Evolutionary conservation across 1,284 basidiomycete species (phyloP), one percentile per base, ranked within the genome.

Genomic region (Porodaedalea pini): DNA sequence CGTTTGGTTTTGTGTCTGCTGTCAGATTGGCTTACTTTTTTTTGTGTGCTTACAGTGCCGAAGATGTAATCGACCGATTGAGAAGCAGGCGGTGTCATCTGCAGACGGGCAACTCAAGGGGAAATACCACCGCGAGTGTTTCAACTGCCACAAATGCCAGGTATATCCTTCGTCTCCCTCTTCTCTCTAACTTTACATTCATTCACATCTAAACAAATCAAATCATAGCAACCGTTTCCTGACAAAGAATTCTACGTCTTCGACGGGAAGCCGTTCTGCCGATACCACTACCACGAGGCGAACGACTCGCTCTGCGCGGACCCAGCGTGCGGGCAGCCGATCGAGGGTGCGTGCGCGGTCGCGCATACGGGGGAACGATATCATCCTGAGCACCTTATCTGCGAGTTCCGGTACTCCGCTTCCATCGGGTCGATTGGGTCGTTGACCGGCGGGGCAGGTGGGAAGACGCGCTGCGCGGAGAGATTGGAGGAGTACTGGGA

Each of bases 21-120:
- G 52, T 63, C 36, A 43, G 13, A 39, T 62, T 60, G 50, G 62
- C 55, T 19, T 60, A 34, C 53, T 43, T 40, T 5, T 51, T 53
- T 21, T 37, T 43, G 56, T 64, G 27, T n/a, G 43, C 2, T 43
- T 19, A 13, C 34, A 92, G 90, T 94, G 92, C 68, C 88, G 92
- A 36, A 79, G 90, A 52, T 94, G 92, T 71, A 82, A 82, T 65
- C 67, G 85, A 31, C 83, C 89, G 0, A 95, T 95, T 52, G 93
- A 95, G 75, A 92, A 86, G 63, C 86, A 88, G 63, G 92, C 92
- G 17, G 90, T 95, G n/a, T 92, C 88, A 34, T 90, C 88, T 8
- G 85, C 88, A 6, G 93, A 95, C 67, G 92, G 92, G 1, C 92
- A 94, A 71, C 77, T 95, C 51, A 94, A 94, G 72, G 92, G 92